Base-by-base conservation (phyloP, 331 rosid genomes). In the Saraca asoca region DNA sequence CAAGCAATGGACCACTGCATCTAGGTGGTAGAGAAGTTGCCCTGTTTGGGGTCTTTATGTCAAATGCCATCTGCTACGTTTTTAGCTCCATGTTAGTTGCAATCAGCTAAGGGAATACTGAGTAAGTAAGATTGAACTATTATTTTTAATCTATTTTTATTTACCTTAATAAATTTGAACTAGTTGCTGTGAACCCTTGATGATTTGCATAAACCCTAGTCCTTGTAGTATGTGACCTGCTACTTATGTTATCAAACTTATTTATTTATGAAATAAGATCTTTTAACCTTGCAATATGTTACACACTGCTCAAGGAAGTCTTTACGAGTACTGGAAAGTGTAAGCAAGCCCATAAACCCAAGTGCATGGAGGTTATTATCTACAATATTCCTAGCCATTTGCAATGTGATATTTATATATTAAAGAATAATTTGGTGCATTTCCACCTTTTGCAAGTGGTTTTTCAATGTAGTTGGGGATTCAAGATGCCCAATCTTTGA, bases 321-420 rank as follows among this genome's bases (percentile, higher is more conserved):
- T 18, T 86, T 94, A 53, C 82, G 99, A 51, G 85, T 94, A 16
- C 84, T 94, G 53, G 99, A 96, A 75, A 94, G 97, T 75, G 99
- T 90, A 13, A 97, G 99, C 20, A 97, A 94, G 84, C 99, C 99
- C 64, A 94, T 94, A 76, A 94, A 94, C 80, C 99, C 99, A 65
- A 88, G 96, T 80, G 95, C 99, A 73, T 94, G 99, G 99, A 94
- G 97, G 98, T 87, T 75, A 59, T 48, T 59, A 64, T 52, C 69
- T 62, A 53, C n/a, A 1, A 4, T 61, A 54, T 41, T 50, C 12
- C 7, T 75, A 9, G 20, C 50, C 42, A 55, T 31, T 58, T 68
- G 42, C 18, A 14, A 6, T 63, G 62, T 41, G 9, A 15, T 54
- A 68, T 35, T 66, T 41, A 18, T 18, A n/a, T 51, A 31, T 58